Conservation (phyloP, 2,329 filamentous ascomycete species). For the Neurospora sp. region DNA sequence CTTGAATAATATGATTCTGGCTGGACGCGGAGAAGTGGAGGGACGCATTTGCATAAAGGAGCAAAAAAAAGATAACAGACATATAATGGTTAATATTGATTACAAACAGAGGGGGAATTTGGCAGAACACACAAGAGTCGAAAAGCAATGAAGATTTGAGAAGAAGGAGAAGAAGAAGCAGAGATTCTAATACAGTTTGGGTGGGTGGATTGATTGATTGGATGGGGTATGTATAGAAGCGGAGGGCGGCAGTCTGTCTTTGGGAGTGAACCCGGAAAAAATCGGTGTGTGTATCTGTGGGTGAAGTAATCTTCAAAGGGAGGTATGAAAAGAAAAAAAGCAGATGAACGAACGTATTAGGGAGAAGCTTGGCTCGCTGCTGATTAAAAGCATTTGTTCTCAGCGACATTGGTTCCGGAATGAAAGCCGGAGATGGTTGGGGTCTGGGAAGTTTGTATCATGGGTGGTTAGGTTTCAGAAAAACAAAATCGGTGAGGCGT, state of each 20-base stretch:
- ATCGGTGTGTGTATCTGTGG: neutral
- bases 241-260: neutral
- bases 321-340: too few relatives aligned
- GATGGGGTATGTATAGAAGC: neutral
- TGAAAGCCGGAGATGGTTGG: neutral
- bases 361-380: too few relatives aligned
- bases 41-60: neutral
- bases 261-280: neutral
- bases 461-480: neutral
- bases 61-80: neutral
- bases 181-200: neutral
- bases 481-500: neutral
- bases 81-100: neutral
- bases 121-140: neutral
- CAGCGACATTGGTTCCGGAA: neutral
- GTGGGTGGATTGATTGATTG: neutral
- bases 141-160: neutral
- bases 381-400: too few relatives aligned
- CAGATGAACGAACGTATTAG: too few relatives aligned
- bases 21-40: neutral
- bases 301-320: neutral
- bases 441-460: neutral
- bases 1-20: constrained; percentile 18
- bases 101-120: neutral
- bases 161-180: neutral